phyloP scores from a whole-genome alignment of 352 stramenopile genomes.

The Pythium dissimile region DNA sequence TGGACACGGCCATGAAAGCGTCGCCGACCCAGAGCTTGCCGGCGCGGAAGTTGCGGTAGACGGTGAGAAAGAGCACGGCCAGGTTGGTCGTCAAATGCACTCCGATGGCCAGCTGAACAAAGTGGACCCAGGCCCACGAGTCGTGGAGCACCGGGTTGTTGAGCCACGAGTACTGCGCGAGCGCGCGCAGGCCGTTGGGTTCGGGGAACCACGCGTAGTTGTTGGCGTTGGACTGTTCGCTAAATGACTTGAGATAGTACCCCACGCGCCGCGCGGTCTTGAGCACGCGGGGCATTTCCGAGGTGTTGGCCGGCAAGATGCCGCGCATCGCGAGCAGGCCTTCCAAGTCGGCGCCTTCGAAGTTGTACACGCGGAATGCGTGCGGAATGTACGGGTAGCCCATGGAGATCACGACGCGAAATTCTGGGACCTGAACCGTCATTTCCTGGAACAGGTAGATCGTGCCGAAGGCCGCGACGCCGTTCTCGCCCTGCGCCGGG shows the following conservation, averaged over 20 bases:
- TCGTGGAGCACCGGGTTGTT: slow-evolving; percentile 29
- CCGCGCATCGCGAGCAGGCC: not conserved
- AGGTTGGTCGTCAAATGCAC: slow-evolving; percentile 9
- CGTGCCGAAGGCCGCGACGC: not conserved
- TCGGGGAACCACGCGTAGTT: slow-evolving; percentile 1
- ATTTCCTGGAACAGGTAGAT: slow-evolving; percentile 10
- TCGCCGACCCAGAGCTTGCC: not conserved
- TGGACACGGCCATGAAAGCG: slow-evolving; percentile 1
- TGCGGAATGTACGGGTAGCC: slow-evolving; percentile 14
- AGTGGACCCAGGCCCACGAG: slow-evolving; percentile 50
- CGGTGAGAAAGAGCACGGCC: not conserved
- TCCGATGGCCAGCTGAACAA: slow-evolving; percentile 41
- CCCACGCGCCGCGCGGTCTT: slow-evolving; percentile 3
- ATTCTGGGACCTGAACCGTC: not conserved
- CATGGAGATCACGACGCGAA: not conserved
- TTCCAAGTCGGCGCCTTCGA: not conserved
- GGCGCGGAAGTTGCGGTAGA: slow-evolving; percentile 27
- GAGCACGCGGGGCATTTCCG: not conserved
- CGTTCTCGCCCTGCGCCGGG: not conserved
- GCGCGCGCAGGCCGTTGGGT: not conserved
- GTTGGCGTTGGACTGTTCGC: slow-evolving; percentile 18
- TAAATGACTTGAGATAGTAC: slow-evolving; percentile 8
- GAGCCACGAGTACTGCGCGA: slow-evolving; percentile 13
- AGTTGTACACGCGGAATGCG: not conserved
- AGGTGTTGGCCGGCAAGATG: not conserved